Base-by-base conservation (phyloP, 805 yeast genomes). In the Starmerella floricola region DNA sequence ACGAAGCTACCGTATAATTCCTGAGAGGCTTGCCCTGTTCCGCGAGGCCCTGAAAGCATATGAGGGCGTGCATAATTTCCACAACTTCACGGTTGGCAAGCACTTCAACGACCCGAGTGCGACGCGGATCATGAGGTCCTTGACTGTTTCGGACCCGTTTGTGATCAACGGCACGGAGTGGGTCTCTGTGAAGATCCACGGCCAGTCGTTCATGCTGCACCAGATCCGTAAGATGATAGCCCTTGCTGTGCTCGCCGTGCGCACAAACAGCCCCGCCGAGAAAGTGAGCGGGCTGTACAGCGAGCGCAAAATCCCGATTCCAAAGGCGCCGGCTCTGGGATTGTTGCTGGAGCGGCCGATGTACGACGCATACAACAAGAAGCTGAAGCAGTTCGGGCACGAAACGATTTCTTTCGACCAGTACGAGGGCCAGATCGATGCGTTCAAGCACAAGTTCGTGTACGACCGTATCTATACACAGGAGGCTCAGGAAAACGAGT, bases 191-290 rank as follows among this genome's bases (percentile, higher is more conserved):
- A 87, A 88, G 65, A 84, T 91, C 51, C 98, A 91, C 61, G 98
- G 98, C 6, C 98, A 91, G 64, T 84, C 95, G 3, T 91, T 91
- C 62, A 91, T 91, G 97, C 70, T 91, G 49, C 97, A 88, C 64
- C 98, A 88, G 69, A 91, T 91, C 57, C 77, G 98, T 59, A 91
- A 91, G 60, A 91, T 91, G 97, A 84, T 91, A 46, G 88, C 95
- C 18, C 79, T 88, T 93, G 94, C 94, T 1, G 74, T 87, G 0
- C 67, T 88, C 44, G 75, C 82, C 15, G 77, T 88, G 18, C 73
- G 98, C 57, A 78, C 91, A 16, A 91, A 94, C 10, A 76, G 87
- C 56, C 94, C 96, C 3, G 57, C 73, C 26, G 71, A 72, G 20
- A 74, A 94, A 54, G 82, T 91, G 48, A 58, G 65, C 8, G 83